These are phyloP conservation scores for Panaeolus cyanescens DNA, from an alignment of 768 basidiomycete genomes.

Conservation along the genomic window DNA sequence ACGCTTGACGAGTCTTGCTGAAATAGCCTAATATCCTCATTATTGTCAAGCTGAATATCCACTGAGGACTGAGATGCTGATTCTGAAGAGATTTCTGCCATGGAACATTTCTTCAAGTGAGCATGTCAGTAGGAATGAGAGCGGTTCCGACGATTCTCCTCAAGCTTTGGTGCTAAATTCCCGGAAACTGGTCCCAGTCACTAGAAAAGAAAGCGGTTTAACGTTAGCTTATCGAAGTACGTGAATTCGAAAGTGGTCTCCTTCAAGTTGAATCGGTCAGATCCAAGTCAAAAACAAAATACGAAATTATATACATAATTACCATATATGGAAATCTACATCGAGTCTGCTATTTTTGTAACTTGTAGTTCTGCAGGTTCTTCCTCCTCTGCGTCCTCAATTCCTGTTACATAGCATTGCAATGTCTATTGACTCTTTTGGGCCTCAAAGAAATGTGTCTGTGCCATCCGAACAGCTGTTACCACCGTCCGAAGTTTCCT, in stretches of 20 bases:
- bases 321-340: conserved; percentile 13
- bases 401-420: neutral
- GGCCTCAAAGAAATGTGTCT: neutral
- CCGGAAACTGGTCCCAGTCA: neutral
- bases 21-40: too few relatives aligned
- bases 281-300: too few relatives aligned
- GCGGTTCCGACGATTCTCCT: neutral
- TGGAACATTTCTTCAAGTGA: neutral
- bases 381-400: neutral
- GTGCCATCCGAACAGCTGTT: conserved; percentile 5
- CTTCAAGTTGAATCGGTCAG: too few relatives aligned
- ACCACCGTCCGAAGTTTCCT: conserved; percentile 3
- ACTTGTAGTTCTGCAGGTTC: neutral
- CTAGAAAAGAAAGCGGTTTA: too few relatives aligned
- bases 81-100: neutral
- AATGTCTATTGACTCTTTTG: neutral
- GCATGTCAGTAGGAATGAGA: neutral
- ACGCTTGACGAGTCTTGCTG: too few relatives aligned
- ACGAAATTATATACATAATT: conserved; percentile 17
- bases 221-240: too few relatives aligned
- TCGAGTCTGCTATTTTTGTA: neutral
- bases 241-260: neutral
- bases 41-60: too few relatives aligned
- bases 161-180: neutral
- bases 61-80: too few relatives aligned